Evolutionary conservation across 2,329 filamentous ascomycete species (phyloP).

Genomic region (Xylaria sp.): DNA sequence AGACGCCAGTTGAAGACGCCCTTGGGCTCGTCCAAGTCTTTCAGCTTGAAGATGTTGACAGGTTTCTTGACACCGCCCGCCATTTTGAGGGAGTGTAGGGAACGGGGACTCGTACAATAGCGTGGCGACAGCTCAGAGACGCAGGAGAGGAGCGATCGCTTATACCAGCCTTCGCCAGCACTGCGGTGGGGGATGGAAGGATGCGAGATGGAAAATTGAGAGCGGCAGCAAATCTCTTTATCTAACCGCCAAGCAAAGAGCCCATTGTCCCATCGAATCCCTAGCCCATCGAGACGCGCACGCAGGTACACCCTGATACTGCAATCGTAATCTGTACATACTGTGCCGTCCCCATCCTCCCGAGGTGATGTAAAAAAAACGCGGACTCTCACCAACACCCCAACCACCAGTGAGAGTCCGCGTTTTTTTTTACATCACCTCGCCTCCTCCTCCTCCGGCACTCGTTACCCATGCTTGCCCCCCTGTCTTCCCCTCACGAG

Average conservation of each 20-base stretch:
- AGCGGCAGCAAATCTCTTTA: conserved; percentile 5
- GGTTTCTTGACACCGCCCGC: conserved; percentile 51
- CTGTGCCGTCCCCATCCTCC: background rate
- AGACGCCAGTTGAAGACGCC: conserved; percentile 81
- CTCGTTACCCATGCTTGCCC: conserved; percentile 12
- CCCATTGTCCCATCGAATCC: conserved; percentile 7
- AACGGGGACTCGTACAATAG: conserved; percentile 3
- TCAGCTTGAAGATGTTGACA: conserved; percentile 70
- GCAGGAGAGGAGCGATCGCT: background rate
- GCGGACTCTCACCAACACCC: too few species aligned
- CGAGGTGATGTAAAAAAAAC: too few species aligned
- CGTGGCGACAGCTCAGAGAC: background rate
- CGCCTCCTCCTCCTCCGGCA: background rate
- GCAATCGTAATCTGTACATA: background rate
- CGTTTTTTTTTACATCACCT: too few species aligned
- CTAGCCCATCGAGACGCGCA: background rate
- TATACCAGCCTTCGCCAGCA: conserved; percentile 4
- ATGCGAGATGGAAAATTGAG: background rate
- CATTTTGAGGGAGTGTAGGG: conserved; percentile 38
- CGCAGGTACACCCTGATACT: background rate
- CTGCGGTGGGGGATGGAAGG: conserved; percentile 1
- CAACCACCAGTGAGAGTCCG: too few species aligned
- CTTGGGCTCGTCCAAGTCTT: conserved; percentile 72
- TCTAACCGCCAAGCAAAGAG: conserved; percentile 1
- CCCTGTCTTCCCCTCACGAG: conserved; percentile 27